Base-by-base conservation (phyloP, 192 early-diverging fungal species). In the Tieghemiomyces parasiticus region DNA sequence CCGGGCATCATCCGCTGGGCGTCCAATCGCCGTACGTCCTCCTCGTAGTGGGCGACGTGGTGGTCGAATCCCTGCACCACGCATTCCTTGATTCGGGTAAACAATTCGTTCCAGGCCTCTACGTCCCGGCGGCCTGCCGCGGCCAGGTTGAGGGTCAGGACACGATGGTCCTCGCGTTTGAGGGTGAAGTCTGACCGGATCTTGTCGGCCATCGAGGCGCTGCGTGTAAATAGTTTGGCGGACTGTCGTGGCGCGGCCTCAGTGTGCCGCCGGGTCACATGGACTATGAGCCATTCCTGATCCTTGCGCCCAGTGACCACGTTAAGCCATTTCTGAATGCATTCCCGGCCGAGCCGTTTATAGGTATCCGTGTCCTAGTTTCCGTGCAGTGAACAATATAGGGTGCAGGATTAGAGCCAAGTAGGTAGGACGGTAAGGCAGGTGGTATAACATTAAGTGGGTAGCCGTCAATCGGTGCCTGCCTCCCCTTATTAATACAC, bases 1-100 rank as follows among this genome's bases (percentile, higher is more conserved):
- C 96, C 96, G 6, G 95, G 93, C 71, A 97, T 80, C 58, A 93
- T 76, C 48, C 96, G 72, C 67, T 96, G 93, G 30, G 87, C 80
- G 50, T 99, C 96, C 47, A 95, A 62, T 25, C 88, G 74, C 8
- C 90, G 72, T 24, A 89, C 91, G 69, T 95, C 93, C 33, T 86
- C 75, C 63, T 97, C 90, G 59, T 87, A 87, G 46, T 84, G 87
- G 58, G 78, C 55, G 12, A 99, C 82, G 24, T 88, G 83, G 59
- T 77, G 75, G 61, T 84, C 84, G 54, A 94, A 86, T 29, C 83
- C 82, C 2, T 71, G 66, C 1, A 88, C 31, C 31, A 92, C 78
- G 0, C 79, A 77, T 28, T 91, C 90, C 59, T 83, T 88, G 61
- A 91, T 68, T 60, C 84, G 84, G 46, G 67, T 60, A 2, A 87